phyloP scores from a whole-genome alignment of 805 yeast genomes.

The Komagataella phaffii region DNA sequence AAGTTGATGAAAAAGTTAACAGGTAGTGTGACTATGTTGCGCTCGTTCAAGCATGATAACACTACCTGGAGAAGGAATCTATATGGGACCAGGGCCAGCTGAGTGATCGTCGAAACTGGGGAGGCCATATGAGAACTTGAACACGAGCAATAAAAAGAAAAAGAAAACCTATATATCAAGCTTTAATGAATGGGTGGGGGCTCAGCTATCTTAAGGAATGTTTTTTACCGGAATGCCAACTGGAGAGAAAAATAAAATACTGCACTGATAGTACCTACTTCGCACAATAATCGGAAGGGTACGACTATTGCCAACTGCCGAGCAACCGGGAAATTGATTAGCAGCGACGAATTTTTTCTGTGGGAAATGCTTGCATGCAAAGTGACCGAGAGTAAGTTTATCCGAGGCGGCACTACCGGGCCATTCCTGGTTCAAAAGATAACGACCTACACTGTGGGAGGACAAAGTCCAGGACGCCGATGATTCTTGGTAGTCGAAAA shows the following conservation, averaged over 20 bases:
- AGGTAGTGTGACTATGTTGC: slow-evolving; percentile 23
- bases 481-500: neutral
- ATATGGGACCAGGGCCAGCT: neutral
- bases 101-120: neutral
- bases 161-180: too few species aligned
- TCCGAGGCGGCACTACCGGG: neutral
- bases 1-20: slow-evolving; percentile 36
- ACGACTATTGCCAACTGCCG: neutral
- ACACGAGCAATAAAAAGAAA: neutral
- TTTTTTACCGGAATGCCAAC: neutral
- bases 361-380: too few species aligned
- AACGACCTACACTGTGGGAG: neutral
- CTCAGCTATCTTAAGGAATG: neutral
- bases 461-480: too few species aligned
- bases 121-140: neutral
- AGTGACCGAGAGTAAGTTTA: too few species aligned
- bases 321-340: neutral
- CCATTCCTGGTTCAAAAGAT: too few species aligned
- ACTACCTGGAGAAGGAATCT: neutral
- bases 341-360: too few species aligned
- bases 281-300: neutral
- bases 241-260: too few species aligned
- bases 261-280: neutral
- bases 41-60: slow-evolving; percentile 18
- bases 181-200: neutral